Base-by-base conservation (phyloP, 2,329 filamentous ascomycete species). In the Scytalidium lignicola region DNA sequence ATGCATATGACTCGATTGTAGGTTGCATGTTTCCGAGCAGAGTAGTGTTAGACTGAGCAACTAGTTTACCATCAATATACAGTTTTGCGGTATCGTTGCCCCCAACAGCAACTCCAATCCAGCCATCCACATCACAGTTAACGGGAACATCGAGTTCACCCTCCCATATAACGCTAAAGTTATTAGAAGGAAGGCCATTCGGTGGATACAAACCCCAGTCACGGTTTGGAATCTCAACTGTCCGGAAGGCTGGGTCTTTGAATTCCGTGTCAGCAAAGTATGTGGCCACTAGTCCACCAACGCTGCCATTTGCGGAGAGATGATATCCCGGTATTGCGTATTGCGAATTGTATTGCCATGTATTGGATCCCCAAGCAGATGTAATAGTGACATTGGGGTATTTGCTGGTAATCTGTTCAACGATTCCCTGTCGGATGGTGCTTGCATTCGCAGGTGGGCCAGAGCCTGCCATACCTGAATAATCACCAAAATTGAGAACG, bases 141-240 rank as follows among this genome's bases (percentile, higher is more conserved):
- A 70, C 67, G 1, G 70, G 66, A 0, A 68, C 64, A 15, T 59
- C 55, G 15, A 74, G 46, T 1, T 60, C 55, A 4, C 71, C 70
- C 54, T 72, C 70, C 71, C 71, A 74, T 12, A 66, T 56, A 0
- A 65, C 70, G 47, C 70, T 73, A 54, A 73, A 74, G 51, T 74
- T 74, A 50, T 68, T 73, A 1, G 67, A 72, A 8, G 68, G 62
- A 1, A 72, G 58, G 3, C 66, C 67, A 2, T 67, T 62, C 0
- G 71, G 70, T 10, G 70, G 70, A 46, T 71, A 73, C 22, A 72
- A 52, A 2, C 71, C 70, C 71, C 71, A 74, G 46, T 73, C 67
- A 2, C 70, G 62, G 6, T 67, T 67, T 1, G 71, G 71, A 0
- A 59, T 57, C 48, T 74, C 71, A 10, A 64, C 43, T 26, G 55